Evolutionary conservation across 2,329 filamentous ascomycete genomes (phyloP).

Genomic region (Penicillium italicum): DNA sequence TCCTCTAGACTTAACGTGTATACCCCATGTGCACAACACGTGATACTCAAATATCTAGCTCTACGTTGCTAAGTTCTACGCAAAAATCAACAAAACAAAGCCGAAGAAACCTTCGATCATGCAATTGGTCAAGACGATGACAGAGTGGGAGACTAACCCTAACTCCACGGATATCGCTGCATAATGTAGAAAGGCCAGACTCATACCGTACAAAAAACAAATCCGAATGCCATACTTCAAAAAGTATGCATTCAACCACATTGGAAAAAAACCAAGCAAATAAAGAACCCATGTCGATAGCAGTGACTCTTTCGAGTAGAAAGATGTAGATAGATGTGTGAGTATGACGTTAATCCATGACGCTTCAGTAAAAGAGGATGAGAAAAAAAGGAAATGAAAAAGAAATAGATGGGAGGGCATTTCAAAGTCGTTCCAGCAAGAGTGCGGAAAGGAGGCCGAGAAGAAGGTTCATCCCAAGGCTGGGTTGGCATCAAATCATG

Average conservation of each 20-base stretch:
- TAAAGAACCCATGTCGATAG: constrained; percentile 16
- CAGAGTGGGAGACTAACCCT: constrained; percentile 25
- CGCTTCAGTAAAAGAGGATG: constrained; percentile 19
- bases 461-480: background rate
- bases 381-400: constrained; percentile 10
- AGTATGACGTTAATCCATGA: constrained; percentile 25
- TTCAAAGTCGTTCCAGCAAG: constrained; percentile 17
- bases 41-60: no score
- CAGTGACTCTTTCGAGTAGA: constrained; percentile 10
- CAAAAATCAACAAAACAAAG: constrained; percentile 4
- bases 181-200: constrained; percentile 29
- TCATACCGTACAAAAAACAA: constrained; percentile 27
- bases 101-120: constrained; percentile 31
- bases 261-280: constrained; percentile 16
- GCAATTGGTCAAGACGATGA: constrained; percentile 32
- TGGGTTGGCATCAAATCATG: background rate
- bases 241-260: constrained; percentile 20
- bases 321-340: constrained; percentile 17
- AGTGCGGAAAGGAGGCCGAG: constrained; percentile 6
- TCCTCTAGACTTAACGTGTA: background rate
- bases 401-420: constrained; percentile 13
- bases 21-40: no score
- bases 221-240: constrained; percentile 23
- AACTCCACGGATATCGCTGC: constrained; percentile 36
- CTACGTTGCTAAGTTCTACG: background rate